Base-by-base conservation (phyloP, 2,329 filamentous ascomycete genomes). In the Apiospora rasikravindrae region DNA sequence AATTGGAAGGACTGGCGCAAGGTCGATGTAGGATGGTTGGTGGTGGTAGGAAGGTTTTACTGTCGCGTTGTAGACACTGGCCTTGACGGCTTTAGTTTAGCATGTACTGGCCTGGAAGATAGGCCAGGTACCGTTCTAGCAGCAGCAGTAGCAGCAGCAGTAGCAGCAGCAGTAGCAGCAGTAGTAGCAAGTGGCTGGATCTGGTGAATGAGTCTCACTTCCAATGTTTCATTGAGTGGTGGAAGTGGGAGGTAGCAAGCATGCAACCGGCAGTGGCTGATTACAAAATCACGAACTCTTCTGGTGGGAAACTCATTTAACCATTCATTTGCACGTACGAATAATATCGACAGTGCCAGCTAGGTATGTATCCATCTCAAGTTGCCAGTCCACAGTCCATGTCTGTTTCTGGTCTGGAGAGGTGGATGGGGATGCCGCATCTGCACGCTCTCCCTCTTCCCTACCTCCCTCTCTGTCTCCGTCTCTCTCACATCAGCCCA, bases 51-150 rank as follows among this genome's bases (percentile, higher is more conserved):
- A 64, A 64, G 57, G 57, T 64, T 64, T 64, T 64, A 40, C 57
- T 64, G 57, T 64, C 57, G 57, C 57, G 57, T 64, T 64, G 57
- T 64, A 64, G 57, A 64, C 57, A 13, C 33, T 64, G 57, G 57
- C 22, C 57, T 40, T 64, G 57, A 40, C 57, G 29, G 33, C 16
- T 7, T 64, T 64, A 33, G 51, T 57, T 57, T 57, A 57, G 26
- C 51, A 57, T 22, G 51, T 57, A 53, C 16, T 53, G 24, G 45
- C 22, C 22, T n/a, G 22, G 22, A 29, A 26, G 14, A 33, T 57
- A 57, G 26, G 14, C 26, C 16, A 33, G 51, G 51, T 22, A 51
- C 45, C 45, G 45, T n/a, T 49, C 45, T 49, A 51, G 49, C 49
- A 51, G 47, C 22, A 22, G 44, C 44, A 37, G 33, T 37, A 37